A percentile compares a stretch with the other conserved stretches of the same genome.
Evolutionary conservation across 129 eudicot species (phyloP).

Genomic region (Tagetes patula): DNA sequence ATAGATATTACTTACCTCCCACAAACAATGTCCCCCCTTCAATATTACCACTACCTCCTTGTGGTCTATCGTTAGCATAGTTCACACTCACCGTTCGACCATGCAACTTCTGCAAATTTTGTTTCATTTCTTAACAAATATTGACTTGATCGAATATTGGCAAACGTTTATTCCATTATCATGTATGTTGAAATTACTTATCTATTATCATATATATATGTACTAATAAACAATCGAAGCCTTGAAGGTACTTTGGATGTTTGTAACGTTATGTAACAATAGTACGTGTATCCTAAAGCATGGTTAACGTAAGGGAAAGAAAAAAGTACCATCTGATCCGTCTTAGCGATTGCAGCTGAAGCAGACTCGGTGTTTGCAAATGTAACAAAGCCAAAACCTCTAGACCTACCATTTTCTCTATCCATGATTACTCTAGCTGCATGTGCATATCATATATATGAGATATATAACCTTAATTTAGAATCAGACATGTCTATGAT

Average conservation of each 20-base stretch:
- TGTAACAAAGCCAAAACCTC: too few species aligned
- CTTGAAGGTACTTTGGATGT: neutral
- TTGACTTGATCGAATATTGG: neutral
- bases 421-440: too few species aligned
- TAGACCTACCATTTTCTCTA: too few species aligned
- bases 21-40: slow-evolving; percentile 8
- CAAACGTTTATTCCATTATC: neutral
- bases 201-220: neutral
- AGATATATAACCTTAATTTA: too few species aligned
- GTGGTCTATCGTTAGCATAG: slow-evolving; percentile 70
- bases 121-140: neutral
- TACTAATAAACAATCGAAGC: neutral
- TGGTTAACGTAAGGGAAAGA: too few species aligned
- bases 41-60: slow-evolving; percentile 39
- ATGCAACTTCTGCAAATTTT: slow-evolving; percentile 60
- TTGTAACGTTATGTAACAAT: neutral
- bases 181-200: neutral
- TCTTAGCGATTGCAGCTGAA: too few species aligned
- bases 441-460: too few species aligned
- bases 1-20: too few species aligned
- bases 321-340: too few species aligned
- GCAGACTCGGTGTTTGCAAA: too few species aligned
- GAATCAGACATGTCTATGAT: too few species aligned
- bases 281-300: too few species aligned
- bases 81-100: slow-evolving; percentile 69